These are phyloP conservation scores for Asterella californica DNA, from an alignment of 225 moss, liverwort and hornwort species.

Conservation along the genomic window DNA sequence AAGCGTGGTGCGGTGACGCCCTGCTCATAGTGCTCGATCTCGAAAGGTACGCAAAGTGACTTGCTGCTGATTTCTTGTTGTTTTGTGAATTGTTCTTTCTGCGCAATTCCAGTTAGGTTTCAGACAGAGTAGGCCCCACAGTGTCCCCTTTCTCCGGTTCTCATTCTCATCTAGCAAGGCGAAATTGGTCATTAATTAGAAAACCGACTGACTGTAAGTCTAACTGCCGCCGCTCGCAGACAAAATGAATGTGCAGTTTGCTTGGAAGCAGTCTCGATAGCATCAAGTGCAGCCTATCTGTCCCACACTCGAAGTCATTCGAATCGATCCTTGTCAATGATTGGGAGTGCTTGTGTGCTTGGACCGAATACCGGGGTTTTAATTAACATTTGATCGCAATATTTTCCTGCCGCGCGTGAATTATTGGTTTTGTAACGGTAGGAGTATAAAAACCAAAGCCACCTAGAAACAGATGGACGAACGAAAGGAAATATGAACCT, in stretches of 20 bases:
- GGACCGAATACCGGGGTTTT: background rate
- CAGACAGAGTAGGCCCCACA: background rate
- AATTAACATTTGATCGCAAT: background rate
- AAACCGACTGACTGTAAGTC: background rate
- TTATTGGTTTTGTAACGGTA: background rate
- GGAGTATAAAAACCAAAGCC: background rate
- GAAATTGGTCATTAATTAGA: background rate
- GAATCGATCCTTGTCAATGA: constrained; percentile 5
- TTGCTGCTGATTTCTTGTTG: background rate
- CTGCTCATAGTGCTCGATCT: background rate
- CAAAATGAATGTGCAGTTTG: background rate
- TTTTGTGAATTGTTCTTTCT: background rate
- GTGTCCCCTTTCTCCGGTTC: background rate
- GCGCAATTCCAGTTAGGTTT: background rate
- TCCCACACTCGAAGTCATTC: background rate
- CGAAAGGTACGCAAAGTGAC: background rate
- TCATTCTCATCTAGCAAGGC: background rate
- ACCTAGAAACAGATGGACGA: background rate
- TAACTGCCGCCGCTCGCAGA: background rate
- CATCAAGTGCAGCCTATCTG: background rate
- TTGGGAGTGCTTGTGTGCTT: constrained; percentile 2
- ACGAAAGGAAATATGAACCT: background rate
- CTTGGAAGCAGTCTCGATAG: background rate
- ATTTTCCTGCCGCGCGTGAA: no score
- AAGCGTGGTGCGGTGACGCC: background rate